phyloP scores from a whole-genome alignment of 2,329 filamentous ascomycete species.

The Tetracladium maxilliforme region DNA sequence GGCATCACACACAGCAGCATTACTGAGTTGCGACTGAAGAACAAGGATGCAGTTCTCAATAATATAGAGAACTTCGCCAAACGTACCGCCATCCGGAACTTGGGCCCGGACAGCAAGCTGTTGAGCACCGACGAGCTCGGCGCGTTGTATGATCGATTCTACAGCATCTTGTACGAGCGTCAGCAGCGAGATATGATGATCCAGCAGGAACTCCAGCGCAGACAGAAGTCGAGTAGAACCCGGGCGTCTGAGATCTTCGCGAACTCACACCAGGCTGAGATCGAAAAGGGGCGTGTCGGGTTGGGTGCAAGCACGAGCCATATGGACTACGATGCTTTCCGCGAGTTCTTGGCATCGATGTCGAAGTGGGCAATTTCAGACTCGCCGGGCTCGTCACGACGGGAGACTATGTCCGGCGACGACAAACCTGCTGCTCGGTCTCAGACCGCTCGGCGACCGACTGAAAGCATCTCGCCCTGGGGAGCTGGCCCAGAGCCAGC shows the following conservation, averaged over 20 bases:
- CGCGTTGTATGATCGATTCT: conserved; percentile 87
- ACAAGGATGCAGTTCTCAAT: conserved; percentile 86
- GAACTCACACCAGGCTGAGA: conserved; percentile 27
- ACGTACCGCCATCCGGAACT: conserved; percentile 86
- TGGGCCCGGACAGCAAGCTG: conserved; percentile 90
- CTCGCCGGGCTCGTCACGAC: conserved; percentile 50
- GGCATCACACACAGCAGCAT: conserved; percentile 90
- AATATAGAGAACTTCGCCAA: conserved; percentile 98
- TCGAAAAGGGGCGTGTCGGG: conserved; percentile 76
- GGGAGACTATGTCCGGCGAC: conserved; percentile 31
- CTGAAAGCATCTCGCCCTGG: conserved; percentile 29
- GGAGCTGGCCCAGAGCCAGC: conserved; percentile 56
- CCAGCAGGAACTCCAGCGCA: conserved; percentile 58
- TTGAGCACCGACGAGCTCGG: conserved; percentile 75
- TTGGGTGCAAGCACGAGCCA: conserved; percentile 77
- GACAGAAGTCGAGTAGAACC: conserved; percentile 45
- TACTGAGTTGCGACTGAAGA: conserved; percentile 74
- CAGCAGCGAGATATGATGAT: conserved; percentile 70
- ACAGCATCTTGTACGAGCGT: conserved; percentile 78
- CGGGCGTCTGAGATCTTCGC: conserved; percentile 31
- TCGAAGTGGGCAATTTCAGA: conserved; percentile 90
- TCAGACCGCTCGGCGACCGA: no score
- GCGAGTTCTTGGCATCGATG: conserved; percentile 82
- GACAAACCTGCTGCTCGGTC: conserved; percentile 11
- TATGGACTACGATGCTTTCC: conserved; percentile 96